Evolutionary conservation across 1,284 basidiomycete genomes (phyloP), one percentile per base, ranked within the genome.

Genomic region (Tylopilus sp.): DNA sequence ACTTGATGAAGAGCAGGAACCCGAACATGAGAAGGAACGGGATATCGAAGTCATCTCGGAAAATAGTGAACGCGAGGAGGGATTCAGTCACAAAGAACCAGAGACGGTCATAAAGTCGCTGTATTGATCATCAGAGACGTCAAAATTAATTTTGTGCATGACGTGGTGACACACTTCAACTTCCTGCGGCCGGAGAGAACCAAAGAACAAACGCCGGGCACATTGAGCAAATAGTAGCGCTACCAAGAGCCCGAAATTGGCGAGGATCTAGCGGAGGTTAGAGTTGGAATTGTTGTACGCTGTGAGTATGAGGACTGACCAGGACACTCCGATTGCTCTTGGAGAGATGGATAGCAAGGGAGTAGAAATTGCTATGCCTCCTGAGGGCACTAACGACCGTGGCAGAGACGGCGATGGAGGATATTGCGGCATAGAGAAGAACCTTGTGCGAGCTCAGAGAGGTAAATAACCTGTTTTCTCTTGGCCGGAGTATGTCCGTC

Each of bases 31-130:
- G 73, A 31, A 87, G 87, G 65, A 98, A 98, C 1, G 86, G 82
- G n/a, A 88, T 81, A 68, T 97, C 90, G 67, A 94, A 92, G 68
- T 93, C 90, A 67, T 94, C 89, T 49, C 94, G 80, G 72, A 99
- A 99, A 59, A 98, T 97, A 26, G 96, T 96, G 65, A 98, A 89
- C 3, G 96, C 96, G 41, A 99, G 74, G 34, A 99, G 76, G 6
- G 92, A 95, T 67, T 99, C 96, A 1, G 95, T 98, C 47, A 98
- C 82, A 69, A 97, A 97, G 73, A 96, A 95, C 96, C 97, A 98
- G 37, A 92, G 79, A 53, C 92, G 79, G 65, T 99, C 96, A 68
- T 97, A 97, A 1, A 99, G 76, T 39, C 95, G 88, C 92, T 95
- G 63, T 3, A 48, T 31, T 10, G 23, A 37, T 38, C 4, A 41